These are phyloP conservation scores for Agaricus sinodeliciosus DNA, from an alignment of 768 basidiomycete species.

Conservation along the genomic window DNA sequence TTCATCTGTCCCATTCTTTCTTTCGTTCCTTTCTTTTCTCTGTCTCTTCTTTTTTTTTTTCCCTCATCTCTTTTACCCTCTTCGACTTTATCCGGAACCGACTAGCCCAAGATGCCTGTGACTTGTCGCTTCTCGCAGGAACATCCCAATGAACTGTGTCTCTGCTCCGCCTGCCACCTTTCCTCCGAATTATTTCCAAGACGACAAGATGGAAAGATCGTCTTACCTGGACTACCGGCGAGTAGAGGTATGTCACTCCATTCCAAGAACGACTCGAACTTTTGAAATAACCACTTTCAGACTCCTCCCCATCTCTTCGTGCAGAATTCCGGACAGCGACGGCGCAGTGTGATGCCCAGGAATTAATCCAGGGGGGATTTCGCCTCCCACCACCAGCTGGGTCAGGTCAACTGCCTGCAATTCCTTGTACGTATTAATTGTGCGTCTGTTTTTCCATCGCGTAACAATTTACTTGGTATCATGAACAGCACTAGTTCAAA, in stretches of 20 bases:
- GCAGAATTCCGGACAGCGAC: background rate
- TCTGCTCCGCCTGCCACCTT: slow-evolving; percentile 10
- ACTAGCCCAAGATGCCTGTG: background rate
- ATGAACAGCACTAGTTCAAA: background rate
- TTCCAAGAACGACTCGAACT: too few relatives aligned
- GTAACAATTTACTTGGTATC: background rate
- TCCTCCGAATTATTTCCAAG: slow-evolving; percentile 11
- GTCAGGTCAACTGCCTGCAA: slow-evolving; percentile 1
- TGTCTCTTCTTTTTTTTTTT: background rate
- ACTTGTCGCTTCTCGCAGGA: slow-evolving; percentile 4
- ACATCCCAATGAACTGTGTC: slow-evolving; percentile 7
- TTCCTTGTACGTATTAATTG: slow-evolving; percentile 5
- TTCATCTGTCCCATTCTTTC: background rate
- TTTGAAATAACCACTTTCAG: too few relatives aligned
- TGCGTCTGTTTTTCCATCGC: background rate
- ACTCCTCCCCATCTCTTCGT: background rate
- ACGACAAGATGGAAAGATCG: slow-evolving; percentile 10
- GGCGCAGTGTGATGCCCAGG: background rate
- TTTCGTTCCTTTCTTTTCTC: background rate
- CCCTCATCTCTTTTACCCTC: background rate
- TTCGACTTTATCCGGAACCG: background rate
- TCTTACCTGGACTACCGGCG: slow-evolving; percentile 4
- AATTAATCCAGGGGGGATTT: background rate
- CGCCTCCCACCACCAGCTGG: slow-evolving; percentile 1
- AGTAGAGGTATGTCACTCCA: background rate